Base-by-base conservation (phyloP, 371 early-diverging fungal species). In the Chytridium lagenaria region DNA sequence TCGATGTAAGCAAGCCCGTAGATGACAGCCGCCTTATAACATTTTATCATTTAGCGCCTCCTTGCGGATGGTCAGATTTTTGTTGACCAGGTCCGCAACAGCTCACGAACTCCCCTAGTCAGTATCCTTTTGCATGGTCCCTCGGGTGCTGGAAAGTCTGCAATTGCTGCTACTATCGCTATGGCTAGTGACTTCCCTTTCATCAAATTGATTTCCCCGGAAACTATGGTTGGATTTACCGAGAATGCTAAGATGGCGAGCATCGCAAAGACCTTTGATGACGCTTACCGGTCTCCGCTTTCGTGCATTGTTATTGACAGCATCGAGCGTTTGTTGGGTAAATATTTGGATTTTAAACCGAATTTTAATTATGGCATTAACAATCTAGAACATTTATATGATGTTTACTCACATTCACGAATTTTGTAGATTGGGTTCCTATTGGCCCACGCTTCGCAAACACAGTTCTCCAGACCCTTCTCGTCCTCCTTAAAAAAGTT, bases 371-470 rank as follows among this genome's bases (percentile, higher is more conserved):
- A n/a, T n/a, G n/a, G n/a, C n/a, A n/a, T n/a, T n/a, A n/a, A n/a
- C n/a, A n/a, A n/a, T n/a, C n/a, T n/a, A n/a, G n/a, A n/a, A n/a
- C n/a, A n/a, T n/a, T n/a, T n/a, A 1, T 31, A 59, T 0, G 19
- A 16, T 12, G 19, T 22, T 37, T 23, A 52, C 15, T 10, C 23
- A 23, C 31, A 28, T 64, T 38, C 50, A 28, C 2, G 31, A 39
- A 19, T 67, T 74, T 28, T 39, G 34, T 40, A 87, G 99, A 99
- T 70, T 99, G 94, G 90, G 99, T 98, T 0, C 90, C 93, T 1
- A 98, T 99, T 78, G 99, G 99, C 1, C 97, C 99, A 26, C 90
- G 99, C 31, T 99, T 99, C 83, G 97, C 97, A 34, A 99, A 99
- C 83, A 78, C 88, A 1, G 93, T 99, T 1, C 85, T 99, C 22